phyloP scores from a whole-genome alignment of 139 green algal species.

The Pseudopediastrum boryanum region DNA sequence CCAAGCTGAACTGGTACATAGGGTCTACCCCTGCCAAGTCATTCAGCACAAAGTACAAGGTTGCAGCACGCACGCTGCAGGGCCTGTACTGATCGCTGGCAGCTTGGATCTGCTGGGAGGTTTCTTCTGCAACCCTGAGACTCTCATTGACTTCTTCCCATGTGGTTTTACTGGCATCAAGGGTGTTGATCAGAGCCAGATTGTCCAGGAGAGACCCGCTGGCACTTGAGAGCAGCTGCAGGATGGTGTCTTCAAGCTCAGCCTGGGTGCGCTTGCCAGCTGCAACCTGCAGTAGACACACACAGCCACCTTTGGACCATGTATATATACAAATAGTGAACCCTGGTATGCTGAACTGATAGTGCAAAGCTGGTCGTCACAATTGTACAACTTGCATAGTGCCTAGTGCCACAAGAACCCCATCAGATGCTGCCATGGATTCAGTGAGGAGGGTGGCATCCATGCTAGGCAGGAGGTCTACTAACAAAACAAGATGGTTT shows the following conservation, averaged over 20 bases:
- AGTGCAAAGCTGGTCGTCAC: too few relatives aligned
- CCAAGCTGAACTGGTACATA: constrained; percentile 93
- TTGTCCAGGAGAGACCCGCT: constrained; percentile 92
- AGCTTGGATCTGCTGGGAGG: constrained; percentile 76
- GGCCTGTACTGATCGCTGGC: constrained; percentile 82
- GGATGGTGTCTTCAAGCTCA: constrained; percentile 88
- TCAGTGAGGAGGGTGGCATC: too few relatives aligned
- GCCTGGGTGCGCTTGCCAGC: constrained; percentile 78
- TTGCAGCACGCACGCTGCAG: constrained; percentile 76
- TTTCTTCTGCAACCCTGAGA: constrained; percentile 74
- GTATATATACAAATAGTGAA: too few relatives aligned
- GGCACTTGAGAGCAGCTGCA: constrained; percentile 70
- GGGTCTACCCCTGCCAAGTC: constrained; percentile 81
- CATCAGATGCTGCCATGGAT: too few relatives aligned
- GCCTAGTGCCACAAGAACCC: too few relatives aligned
- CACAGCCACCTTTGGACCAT: too few relatives aligned
- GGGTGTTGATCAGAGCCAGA: constrained; percentile 84
- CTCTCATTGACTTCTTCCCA: constrained; percentile 84
- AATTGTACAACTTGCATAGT: too few relatives aligned
- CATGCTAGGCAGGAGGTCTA: too few relatives aligned
- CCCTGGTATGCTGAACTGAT: too few relatives aligned
- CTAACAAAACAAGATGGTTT: too few relatives aligned
- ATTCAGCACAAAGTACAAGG: constrained; percentile 92
- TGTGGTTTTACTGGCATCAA: constrained; percentile 91
- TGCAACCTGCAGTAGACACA: constrained; percentile 44